Evolutionary conservation across 331 rosid genomes (phyloP).

Genomic region (Malus hybrid): DNA sequence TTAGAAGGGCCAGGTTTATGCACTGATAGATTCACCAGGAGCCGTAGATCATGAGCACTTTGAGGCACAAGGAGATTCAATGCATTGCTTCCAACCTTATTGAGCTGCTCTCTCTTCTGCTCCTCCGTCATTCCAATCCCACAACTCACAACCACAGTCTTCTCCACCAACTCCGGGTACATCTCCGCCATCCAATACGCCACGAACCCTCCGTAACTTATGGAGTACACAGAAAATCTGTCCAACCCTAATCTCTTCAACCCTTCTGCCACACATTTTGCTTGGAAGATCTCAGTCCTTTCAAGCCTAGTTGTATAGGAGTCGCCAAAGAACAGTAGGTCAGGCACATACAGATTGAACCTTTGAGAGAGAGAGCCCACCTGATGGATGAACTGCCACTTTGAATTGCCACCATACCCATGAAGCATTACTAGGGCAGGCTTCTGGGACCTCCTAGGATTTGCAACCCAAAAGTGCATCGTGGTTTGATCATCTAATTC

Average conservation of each 20-base stretch:
- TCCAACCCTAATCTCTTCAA: constrained; percentile 24
- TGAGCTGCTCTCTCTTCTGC: constrained; percentile 21
- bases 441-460: constrained; percentile 2
- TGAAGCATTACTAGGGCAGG: constrained; percentile 18
- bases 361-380: constrained; percentile 15
- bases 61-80: constrained; percentile 30
- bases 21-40: constrained; percentile 9
- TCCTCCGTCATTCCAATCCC: constrained; percentile 32
- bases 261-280: constrained; percentile 24
- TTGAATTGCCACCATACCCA: constrained; percentile 23
- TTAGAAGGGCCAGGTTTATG: constrained; percentile 11
- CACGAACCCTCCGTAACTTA: constrained; percentile 43
- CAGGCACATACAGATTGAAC: constrained; percentile 25
- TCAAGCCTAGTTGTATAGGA: constrained; percentile 20
- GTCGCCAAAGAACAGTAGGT: constrained; percentile 31
- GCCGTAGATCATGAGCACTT: constrained; percentile 21
- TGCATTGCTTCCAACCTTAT: constrained; percentile 18
- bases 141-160: constrained; percentile 39
- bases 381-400: constrained; percentile 24
- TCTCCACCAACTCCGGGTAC: constrained; percentile 23
- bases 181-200: constrained; percentile 34
- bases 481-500: constrained; percentile 22
- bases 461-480: constrained; percentile 18
- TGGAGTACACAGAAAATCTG: constrained; percentile 21
- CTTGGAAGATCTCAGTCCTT: constrained; percentile 29